A percentile compares a stretch with the other conserved stretches of the same genome.
These are phyloP conservation scores for Bretschneidera sinensis DNA, from an alignment of 345 rosid species.

Conservation along the genomic window DNA sequence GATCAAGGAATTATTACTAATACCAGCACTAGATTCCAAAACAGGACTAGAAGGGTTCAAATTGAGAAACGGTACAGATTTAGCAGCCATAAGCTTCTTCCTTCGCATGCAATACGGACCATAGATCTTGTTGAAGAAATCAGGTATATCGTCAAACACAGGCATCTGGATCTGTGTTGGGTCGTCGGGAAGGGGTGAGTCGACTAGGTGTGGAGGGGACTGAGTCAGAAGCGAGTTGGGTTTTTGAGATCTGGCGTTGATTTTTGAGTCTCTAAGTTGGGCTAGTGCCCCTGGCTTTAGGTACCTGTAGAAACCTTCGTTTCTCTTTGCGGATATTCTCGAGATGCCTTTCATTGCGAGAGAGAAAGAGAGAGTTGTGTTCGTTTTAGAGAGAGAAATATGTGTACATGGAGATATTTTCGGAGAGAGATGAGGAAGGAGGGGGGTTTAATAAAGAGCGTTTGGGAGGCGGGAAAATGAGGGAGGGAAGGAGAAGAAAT, in stretches of 20 bases:
- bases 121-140: conserved; percentile 29
- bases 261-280: conserved; percentile 47
- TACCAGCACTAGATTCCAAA: conserved; percentile 22
- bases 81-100: conserved; percentile 50
- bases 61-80: conserved; percentile 31
- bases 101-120: conserved; percentile 39
- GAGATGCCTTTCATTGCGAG: conserved; percentile 35
- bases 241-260: conserved; percentile 42
- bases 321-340: conserved; percentile 28
- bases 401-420: conserved; percentile 19
- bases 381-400: conserved; percentile 5
- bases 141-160: conserved; percentile 33
- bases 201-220: not conserved
- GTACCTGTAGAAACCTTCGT: conserved; percentile 39
- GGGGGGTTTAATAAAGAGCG: conserved; percentile 10
- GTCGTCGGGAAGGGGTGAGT: conserved; percentile 12
- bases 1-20: conserved; percentile 19
- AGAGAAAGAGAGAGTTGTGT: too few species aligned
- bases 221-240: conserved; percentile 11
- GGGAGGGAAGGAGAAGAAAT: conserved; percentile 32
- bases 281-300: conserved; percentile 62
- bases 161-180: conserved; percentile 21
- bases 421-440: too few species aligned
- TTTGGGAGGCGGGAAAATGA: conserved; percentile 43
- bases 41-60: conserved; percentile 18